A percentile compares a stretch with the other conserved stretches of the same genome.
Conservation (phyloP, 441 rosid genomes). For the Corymbia calophylla region DNA sequence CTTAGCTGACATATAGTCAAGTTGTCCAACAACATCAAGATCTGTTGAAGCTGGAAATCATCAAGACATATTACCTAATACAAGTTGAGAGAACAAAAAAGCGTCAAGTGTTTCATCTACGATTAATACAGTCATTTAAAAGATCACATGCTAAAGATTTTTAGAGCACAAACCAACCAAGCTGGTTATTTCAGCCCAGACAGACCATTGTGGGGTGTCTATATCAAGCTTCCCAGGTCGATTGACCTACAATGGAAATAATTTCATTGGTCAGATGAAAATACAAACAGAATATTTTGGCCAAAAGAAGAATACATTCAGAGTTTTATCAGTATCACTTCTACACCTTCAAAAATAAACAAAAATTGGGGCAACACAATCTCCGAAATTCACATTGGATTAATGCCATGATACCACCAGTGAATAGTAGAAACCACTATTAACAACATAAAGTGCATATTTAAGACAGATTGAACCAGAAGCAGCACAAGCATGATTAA, state of each 20-base stretch:
- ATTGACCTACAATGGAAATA: slow-evolving; percentile 40
- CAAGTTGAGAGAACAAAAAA: slow-evolving; percentile 6
- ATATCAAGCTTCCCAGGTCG: slow-evolving; percentile 67
- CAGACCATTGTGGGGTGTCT: slow-evolving; percentile 74
- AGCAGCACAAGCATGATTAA: neutral
- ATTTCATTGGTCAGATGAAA: neutral
- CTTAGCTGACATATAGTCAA: slow-evolving; percentile 59
- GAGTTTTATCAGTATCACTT: neutral
- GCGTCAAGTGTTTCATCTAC: neutral
- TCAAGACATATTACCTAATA: slow-evolving; percentile 56
- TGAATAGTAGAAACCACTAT: neutral
- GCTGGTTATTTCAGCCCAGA: slow-evolving; percentile 56
- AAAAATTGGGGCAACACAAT: neutral
- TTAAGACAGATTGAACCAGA: neutral
- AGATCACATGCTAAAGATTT: neutral
- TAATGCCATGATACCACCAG: neutral
- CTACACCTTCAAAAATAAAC: neutral
- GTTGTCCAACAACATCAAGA: slow-evolving; percentile 68
- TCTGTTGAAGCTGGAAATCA: slow-evolving; percentile 72
- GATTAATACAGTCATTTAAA: neutral
- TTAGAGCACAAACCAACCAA: slow-evolving; percentile 33
- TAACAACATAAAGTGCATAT: neutral
- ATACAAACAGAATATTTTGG: neutral
- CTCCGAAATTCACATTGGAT: neutral
- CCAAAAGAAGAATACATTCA: neutral